Percentiles rank a stretch among this genome's conserved stretches.
phyloP scores from a whole-genome alignment of 2,329 filamentous ascomycete species.

The Aureobasidium musti region DNA sequence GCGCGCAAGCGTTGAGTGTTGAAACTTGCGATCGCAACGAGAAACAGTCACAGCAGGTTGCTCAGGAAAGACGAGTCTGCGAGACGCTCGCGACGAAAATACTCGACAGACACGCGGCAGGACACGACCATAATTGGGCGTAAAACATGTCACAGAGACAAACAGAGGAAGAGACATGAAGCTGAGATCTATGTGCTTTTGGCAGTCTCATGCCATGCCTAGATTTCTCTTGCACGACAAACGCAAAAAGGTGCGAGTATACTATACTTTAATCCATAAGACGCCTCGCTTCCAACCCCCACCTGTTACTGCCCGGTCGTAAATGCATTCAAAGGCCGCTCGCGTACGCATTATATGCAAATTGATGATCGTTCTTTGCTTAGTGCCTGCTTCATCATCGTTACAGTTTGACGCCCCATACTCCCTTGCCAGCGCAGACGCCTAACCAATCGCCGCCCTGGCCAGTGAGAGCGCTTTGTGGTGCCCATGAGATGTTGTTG shows the following conservation, averaged over 20 bases:
- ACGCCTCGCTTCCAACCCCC: slow-evolving; percentile 22
- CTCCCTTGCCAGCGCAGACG: slow-evolving; percentile 74
- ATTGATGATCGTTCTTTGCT: slow-evolving; percentile 1
- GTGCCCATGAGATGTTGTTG: slow-evolving; percentile 81
- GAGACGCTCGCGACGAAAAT: background rate
- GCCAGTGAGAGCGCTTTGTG: slow-evolving; percentile 64
- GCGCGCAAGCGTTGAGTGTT: too few relatives aligned
- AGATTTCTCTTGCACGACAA: slow-evolving; percentile 1
- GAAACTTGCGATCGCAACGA: background rate
- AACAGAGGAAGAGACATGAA: background rate
- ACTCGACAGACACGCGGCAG: background rate
- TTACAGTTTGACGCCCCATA: slow-evolving; percentile 71
- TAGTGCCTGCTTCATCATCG: background rate
- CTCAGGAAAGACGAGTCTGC: background rate
- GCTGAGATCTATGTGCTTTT: slow-evolving; percentile 3
- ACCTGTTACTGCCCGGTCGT: slow-evolving; percentile 5
- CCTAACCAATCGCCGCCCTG: slow-evolving; percentile 83
- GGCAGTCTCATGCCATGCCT: background rate
- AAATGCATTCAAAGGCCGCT: slow-evolving; percentile 23
- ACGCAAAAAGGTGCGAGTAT: slow-evolving; percentile 18
- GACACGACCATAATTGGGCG: background rate
- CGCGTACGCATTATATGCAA: slow-evolving; percentile 24
- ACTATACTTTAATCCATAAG: slow-evolving; percentile 10
- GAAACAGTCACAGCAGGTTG: background rate
- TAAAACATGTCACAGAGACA: background rate